Evolutionary conservation across 2,329 filamentous ascomycete species (phyloP).

Genomic region (Talaromyces piceae): DNA sequence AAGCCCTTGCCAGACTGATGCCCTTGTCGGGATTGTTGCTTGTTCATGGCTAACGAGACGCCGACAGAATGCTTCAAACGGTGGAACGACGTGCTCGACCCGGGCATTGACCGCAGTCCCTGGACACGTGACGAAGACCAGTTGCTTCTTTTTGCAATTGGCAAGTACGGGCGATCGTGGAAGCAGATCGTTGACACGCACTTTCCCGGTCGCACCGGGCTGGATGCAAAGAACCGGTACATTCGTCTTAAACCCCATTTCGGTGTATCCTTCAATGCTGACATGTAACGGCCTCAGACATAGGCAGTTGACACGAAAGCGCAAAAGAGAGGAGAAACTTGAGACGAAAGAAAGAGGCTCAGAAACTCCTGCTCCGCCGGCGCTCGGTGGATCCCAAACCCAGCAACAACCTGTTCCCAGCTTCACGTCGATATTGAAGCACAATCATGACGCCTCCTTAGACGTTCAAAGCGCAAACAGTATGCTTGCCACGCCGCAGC

Average conservation of each 20-base stretch:
- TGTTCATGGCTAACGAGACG: neutral
- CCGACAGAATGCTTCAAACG: constrained; percentile 12
- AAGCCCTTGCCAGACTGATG: neutral
- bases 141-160: constrained; percentile 7
- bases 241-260: neutral
- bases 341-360: neutral
- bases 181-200: constrained; percentile 12
- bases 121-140: constrained; percentile 12
- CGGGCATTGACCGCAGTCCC: constrained; percentile 10
- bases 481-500: neutral
- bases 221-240: constrained; percentile 12
- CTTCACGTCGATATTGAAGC: neutral
- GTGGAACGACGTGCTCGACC: constrained; percentile 13
- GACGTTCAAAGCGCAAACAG: neutral
- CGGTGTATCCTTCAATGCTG: neutral
- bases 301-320: constrained; percentile 9
- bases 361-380: neutral
- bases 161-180: constrained; percentile 9
- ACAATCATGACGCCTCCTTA: neutral
- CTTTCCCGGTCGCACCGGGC: constrained; percentile 11
- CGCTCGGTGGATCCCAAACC: neutral
- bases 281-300: neutral
- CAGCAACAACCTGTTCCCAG: neutral
- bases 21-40: too few relatives aligned
- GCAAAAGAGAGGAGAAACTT: constrained; percentile 7